Evolutionary conservation across 1,139 yeast species (phyloP).

Genomic region (Kodamaea ohmeri): DNA sequence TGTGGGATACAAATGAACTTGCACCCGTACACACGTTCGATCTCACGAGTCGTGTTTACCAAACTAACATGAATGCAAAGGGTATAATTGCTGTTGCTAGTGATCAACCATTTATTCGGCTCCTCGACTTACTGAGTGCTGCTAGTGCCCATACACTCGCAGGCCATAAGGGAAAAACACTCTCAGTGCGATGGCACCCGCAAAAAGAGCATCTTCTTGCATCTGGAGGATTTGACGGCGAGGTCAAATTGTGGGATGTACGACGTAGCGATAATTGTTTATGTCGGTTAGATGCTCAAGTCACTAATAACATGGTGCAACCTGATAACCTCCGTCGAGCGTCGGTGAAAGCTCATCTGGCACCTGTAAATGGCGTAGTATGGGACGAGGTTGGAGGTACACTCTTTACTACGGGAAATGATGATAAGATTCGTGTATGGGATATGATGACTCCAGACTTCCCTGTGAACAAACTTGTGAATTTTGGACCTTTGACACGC

Average conservation of each 20-base stretch:
- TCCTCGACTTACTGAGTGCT: slow-evolving; percentile 70
- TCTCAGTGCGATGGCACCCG: slow-evolving; percentile 79
- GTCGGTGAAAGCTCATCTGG: slow-evolving; percentile 64
- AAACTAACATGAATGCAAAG: slow-evolving; percentile 46
- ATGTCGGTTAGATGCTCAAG: slow-evolving; percentile 54
- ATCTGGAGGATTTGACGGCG: slow-evolving; percentile 77
- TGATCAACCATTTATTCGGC: slow-evolving; percentile 66
- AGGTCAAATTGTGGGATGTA: slow-evolving; percentile 70
- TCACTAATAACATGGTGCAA: slow-evolving; percentile 25
- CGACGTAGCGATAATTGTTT: slow-evolving; percentile 66
- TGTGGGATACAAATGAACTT: slow-evolving; percentile 77
- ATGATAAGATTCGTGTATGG: slow-evolving; percentile 77
- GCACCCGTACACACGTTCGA: slow-evolving; percentile 65
- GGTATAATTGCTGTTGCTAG: slow-evolving; percentile 68
- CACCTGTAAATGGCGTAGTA: slow-evolving; percentile 68
- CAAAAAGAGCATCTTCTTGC: slow-evolving; percentile 58
- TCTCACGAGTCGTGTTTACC: slow-evolving; percentile 48
- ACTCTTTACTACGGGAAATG: slow-evolving; percentile 67
- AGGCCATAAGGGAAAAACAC: slow-evolving; percentile 63
- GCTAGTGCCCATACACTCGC: slow-evolving; percentile 67
- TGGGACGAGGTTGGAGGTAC: slow-evolving; percentile 67
- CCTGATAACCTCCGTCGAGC: slow-evolving; percentile 30
- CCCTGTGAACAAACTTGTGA: slow-evolving; percentile 59
- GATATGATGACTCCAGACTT: slow-evolving; percentile 50
- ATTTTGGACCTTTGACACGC: slow-evolving; percentile 76